Conservation (phyloP, 768 basidiomycete species). For the Hygrophorus russula region DNA sequence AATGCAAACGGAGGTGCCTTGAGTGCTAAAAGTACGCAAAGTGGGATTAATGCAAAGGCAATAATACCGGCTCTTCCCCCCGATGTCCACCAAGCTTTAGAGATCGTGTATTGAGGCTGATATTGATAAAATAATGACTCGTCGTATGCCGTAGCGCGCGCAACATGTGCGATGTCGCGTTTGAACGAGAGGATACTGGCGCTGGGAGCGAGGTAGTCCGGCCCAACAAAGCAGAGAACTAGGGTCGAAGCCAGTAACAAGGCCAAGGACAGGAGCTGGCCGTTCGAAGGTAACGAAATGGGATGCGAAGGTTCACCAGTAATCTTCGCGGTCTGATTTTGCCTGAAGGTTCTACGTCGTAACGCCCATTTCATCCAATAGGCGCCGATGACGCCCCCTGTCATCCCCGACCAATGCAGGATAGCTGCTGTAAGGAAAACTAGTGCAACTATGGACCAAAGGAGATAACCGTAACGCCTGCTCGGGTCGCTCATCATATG, state of each 20-base stretch:
- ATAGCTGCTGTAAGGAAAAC: constrained; percentile 28
- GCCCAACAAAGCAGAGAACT: constrained; percentile 46
- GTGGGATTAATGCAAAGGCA: constrained; percentile 60
- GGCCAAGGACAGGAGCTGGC: constrained; percentile 41
- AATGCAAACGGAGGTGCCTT: constrained; percentile 65
- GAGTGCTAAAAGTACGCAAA: constrained; percentile 59
- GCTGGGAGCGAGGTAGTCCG: constrained; percentile 54
- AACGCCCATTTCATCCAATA: constrained; percentile 49
- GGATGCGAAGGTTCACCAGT: constrained; percentile 30
- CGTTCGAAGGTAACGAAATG: constrained; percentile 46
- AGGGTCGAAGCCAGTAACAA: constrained; percentile 32
- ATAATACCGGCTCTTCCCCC: constrained; percentile 59
- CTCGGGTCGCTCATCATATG: constrained; percentile 42
- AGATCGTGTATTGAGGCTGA: constrained; percentile 47
- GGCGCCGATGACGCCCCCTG: constrained; percentile 32
- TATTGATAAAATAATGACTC: constrained; percentile 23
- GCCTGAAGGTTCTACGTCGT: constrained; percentile 47
- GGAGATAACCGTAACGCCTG: constrained; percentile 44
- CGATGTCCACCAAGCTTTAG: constrained; percentile 62
- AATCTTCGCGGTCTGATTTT: constrained; percentile 24
- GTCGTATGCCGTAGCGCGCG: constrained; percentile 12
- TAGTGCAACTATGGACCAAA: constrained; percentile 44
- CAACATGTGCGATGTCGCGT: constrained; percentile 3
- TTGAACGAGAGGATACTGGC: constrained; percentile 14
- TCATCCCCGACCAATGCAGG: constrained; percentile 30